Base-by-base conservation (phyloP, 306 rosid genomes). In the Luffa aegyptiaca region DNA sequence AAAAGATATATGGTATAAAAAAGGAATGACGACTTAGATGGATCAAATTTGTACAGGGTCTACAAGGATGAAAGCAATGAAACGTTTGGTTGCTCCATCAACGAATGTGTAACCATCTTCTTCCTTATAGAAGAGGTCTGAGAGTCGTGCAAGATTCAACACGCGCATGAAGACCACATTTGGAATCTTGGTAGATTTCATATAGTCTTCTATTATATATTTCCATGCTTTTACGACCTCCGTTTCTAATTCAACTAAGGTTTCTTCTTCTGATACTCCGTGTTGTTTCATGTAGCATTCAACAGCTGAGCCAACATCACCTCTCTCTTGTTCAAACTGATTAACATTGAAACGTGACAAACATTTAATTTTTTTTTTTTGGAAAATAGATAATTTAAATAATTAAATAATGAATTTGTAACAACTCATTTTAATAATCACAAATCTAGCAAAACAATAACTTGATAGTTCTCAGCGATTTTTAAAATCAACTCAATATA, bases 211-310 rank as follows among this genome's bases (percentile, higher is more conserved):
- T 20, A 6, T 5, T 21, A 70, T 5, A 21, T 70, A 39, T 45
- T 70, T 70, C 76, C 76, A 70, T 46, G 76, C 76, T 45, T 45
- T 46, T 11, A 1, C 0, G 1, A 70, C n/a, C 12, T 20, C 5
- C 1, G 45, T 70, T 45, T 21, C 39, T 8, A 70, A 13, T 70
- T 21, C 39, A 70, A 44, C n/a, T 5, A 70, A 3, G 39, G 39
- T 7, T 1, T 70, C 56, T 70, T 70, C 76, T 45, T 45, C 76
- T 44, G 56, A 70, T 70, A 45, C 11, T 45, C 16, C 31, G 21
- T 70, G 10, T 45, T 70, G 39, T 10, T 70, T 70, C 76, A 70
- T 70, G 37, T 70, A 70, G n/a, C 76, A 66, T 39, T 39, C 73
- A 36, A 64, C 46, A 1, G 73, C 73, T 10, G 73, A 66, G 0